These are phyloP conservation scores for Xylaria arbuscula DNA, from an alignment of 2,329 filamentous ascomycete species.

Conservation along the genomic window DNA sequence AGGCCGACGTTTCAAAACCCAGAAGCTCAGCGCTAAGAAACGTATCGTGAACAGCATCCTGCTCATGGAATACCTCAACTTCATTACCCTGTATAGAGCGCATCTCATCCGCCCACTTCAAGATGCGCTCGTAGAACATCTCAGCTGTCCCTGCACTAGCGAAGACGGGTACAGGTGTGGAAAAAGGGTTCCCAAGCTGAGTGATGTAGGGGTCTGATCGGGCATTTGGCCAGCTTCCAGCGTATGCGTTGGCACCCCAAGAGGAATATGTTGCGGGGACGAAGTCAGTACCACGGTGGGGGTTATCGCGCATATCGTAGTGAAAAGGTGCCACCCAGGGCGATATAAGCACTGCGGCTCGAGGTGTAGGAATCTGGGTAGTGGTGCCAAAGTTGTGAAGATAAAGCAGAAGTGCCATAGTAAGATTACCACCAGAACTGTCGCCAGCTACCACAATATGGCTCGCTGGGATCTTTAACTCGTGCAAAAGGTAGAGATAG, in stretches of 20 bases:
- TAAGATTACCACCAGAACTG: slow-evolving; percentile 60
- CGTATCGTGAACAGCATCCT: slow-evolving; percentile 58
- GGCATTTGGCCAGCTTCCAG: slow-evolving; percentile 35
- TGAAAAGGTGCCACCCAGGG: slow-evolving; percentile 46
- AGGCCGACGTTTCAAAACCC: slow-evolving; percentile 54
- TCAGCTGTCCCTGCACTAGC: slow-evolving; percentile 40
- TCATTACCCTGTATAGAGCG: slow-evolving; percentile 28
- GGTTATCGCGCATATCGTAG: slow-evolving; percentile 24
- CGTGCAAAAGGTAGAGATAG: slow-evolving; percentile 58
- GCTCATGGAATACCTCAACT: slow-evolving; percentile 54
- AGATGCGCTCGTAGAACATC: slow-evolving; percentile 52
- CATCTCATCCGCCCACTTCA: slow-evolving; percentile 68
- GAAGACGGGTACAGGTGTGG: slow-evolving; percentile 40
- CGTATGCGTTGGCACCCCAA: slow-evolving; percentile 56
- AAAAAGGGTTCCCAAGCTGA: slow-evolving; percentile 40
- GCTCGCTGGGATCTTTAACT: slow-evolving; percentile 51
- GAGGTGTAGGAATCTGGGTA: slow-evolving; percentile 28
- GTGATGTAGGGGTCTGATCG: slow-evolving; percentile 51
- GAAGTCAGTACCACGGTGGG: slow-evolving; percentile 52
- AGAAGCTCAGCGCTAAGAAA: slow-evolving; percentile 53
- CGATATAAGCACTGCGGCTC: slow-evolving; percentile 52
- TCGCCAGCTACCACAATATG: slow-evolving; percentile 60
- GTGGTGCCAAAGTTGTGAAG: slow-evolving; percentile 53
- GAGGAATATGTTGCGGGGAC: slow-evolving; percentile 51
- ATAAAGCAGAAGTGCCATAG: slow-evolving; percentile 58